These are phyloP conservation scores for Kitagawia praeruptora DNA, from an alignment of 129 eudicot genomes.

Conservation along the genomic window DNA sequence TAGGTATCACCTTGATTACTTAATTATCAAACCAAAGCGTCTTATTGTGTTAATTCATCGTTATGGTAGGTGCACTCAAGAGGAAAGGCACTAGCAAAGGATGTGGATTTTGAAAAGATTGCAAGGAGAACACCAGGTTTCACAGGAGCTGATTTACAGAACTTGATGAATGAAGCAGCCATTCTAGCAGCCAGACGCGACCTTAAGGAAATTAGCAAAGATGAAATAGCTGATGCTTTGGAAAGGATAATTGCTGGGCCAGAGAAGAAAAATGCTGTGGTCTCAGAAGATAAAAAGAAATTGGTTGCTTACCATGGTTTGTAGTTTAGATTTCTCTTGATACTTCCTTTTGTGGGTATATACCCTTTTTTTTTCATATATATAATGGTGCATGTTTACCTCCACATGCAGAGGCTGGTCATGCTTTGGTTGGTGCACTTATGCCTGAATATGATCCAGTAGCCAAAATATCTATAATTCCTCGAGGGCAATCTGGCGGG, in stretches of 20 bases:
- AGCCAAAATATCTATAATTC: conserved; percentile 93
- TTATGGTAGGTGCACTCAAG: conserved; percentile 75
- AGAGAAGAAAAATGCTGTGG: conserved; percentile 96
- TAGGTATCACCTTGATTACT: neutral
- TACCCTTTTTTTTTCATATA: neutral
- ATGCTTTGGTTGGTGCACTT: conserved; percentile 97
- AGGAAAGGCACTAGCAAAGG: conserved; percentile 92
- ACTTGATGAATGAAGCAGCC: conserved; percentile 98
- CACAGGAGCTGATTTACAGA: conserved; percentile 92
- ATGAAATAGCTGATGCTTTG: conserved; percentile 88
- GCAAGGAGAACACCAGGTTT: conserved; percentile 93
- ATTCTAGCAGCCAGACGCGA: conserved; percentile 96
- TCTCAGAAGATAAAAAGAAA: conserved; percentile 88
- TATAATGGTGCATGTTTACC: neutral
- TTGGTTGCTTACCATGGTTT: conserved; percentile 94
- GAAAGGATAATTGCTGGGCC: conserved; percentile 98
- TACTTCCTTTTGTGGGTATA: neutral
- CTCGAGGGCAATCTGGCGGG: conserved; percentile 99
- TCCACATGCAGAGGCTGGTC: conserved; percentile 85
- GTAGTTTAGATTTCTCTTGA: neutral
- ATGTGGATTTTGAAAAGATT: conserved; percentile 86
- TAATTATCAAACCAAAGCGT: neutral
- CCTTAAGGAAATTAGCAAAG: conserved; percentile 97
- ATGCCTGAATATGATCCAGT: conserved; percentile 99
- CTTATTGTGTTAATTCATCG: conserved; percentile 5